Percentiles rank a stretch among this genome's conserved stretches.
Evolutionary conservation across 352 stramenopile genomes (phyloP).

Genomic region (Globisporangium abappressorium): DNA sequence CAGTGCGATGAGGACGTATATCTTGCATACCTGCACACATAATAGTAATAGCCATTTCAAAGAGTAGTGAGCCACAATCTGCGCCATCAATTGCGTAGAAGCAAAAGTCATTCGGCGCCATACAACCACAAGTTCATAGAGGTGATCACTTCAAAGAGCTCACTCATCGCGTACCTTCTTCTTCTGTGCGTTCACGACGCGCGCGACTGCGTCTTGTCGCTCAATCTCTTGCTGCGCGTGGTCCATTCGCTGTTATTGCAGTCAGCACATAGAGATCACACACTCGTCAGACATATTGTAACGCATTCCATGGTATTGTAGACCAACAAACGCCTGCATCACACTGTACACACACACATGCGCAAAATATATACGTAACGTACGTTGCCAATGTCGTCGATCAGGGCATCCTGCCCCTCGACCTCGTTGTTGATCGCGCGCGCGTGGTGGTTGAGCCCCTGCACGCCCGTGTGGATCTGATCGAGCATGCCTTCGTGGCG

Average conservation of each 20-base stretch:
- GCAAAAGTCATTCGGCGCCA: background rate
- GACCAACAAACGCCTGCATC: background rate
- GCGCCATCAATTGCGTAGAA: background rate
- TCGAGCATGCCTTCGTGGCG: constrained; percentile 73
- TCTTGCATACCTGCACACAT: constrained; percentile 45
- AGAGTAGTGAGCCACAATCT: background rate
- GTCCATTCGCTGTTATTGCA: constrained; percentile 53
- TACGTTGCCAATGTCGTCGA: constrained; percentile 75
- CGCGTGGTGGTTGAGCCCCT: constrained; percentile 78
- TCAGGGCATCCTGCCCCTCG: constrained; percentile 75
- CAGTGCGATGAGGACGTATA: constrained; percentile 68
- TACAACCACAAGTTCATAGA: background rate
- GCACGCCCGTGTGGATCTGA: constrained; percentile 72
- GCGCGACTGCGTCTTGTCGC: constrained; percentile 51
- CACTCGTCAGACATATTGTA: background rate
- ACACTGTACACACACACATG: background rate
- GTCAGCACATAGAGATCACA: constrained; percentile 1
- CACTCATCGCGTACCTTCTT: constrained; percentile 39
- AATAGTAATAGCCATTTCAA: background rate
- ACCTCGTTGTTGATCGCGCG: constrained; percentile 83
- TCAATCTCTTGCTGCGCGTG: constrained; percentile 56
- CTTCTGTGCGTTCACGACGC: constrained; percentile 69
- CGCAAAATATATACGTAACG: constrained; percentile 13
- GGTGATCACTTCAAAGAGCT: background rate
- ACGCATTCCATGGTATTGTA: background rate